These are phyloP conservation scores for Malus hybrid DNA, from an alignment of 331 rosid genomes.

Conservation along the genomic window DNA sequence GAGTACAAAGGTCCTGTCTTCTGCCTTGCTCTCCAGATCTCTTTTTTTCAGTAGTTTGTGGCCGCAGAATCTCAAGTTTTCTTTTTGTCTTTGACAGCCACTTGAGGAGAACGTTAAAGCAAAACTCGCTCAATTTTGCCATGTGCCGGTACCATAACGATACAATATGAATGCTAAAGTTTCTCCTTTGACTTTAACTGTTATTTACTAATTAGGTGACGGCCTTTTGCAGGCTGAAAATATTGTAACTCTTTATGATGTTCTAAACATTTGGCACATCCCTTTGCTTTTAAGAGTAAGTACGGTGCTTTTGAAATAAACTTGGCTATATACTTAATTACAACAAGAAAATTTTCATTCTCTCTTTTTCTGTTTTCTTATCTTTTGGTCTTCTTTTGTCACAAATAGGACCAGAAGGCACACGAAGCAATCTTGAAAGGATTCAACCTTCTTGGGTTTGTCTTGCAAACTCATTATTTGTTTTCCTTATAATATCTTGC, in stretches of 20 bases:
- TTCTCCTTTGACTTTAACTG: constrained; percentile 10
- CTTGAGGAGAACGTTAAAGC: constrained; percentile 61
- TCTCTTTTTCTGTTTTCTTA: not conserved
- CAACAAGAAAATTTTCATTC: too few relatives aligned
- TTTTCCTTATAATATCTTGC: not conserved
- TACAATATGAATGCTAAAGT: not conserved
- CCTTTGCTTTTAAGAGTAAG: constrained; percentile 79
- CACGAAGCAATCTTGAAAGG: constrained; percentile 40
- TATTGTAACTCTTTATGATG: constrained; percentile 64
- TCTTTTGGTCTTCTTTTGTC: not conserved
- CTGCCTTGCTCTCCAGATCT: not conserved
- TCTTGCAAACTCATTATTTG: constrained; percentile 21
- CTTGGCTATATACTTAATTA: not conserved
- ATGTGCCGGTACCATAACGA: constrained; percentile 60
- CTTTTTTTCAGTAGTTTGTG: not conserved
- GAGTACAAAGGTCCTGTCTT: constrained; percentile 54
- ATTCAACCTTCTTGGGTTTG: constrained; percentile 36
- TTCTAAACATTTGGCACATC: constrained; percentile 78
- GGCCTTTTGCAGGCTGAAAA: constrained; percentile 47
- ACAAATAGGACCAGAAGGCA: constrained; percentile 40
- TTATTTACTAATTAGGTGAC: not conserved
- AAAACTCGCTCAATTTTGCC: constrained; percentile 77
- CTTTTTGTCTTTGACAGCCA: constrained; percentile 29
- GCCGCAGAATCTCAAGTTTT: constrained; percentile 4
- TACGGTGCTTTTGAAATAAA: not conserved